Conservation (phyloP, 768 basidiomycete genomes). For the Leccinum boreale region DNA sequence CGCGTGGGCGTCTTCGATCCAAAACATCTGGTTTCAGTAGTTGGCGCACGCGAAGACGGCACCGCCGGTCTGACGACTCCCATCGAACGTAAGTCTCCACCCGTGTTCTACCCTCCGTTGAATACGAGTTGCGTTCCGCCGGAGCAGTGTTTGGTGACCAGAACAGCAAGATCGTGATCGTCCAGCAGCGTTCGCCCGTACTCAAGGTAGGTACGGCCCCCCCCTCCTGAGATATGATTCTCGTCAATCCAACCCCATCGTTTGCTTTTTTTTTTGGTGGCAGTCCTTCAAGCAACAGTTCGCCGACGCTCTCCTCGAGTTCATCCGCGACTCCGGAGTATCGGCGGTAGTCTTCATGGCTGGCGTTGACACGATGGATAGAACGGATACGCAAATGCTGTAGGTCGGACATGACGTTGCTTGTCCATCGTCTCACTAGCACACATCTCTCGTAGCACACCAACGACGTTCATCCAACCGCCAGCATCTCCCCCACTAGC, state of each 20-base stretch:
- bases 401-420: slow-evolving; percentile 33
- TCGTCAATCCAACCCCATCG: background rate
- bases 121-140: background rate
- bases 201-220: slow-evolving; percentile 51
- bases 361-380: slow-evolving; percentile 70
- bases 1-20: slow-evolving; percentile 64
- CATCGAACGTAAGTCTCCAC: slow-evolving; percentile 57
- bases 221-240: background rate
- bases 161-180: slow-evolving; percentile 48
- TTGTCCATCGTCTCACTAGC: slow-evolving; percentile 4
- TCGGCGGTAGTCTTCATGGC: slow-evolving; percentile 61
- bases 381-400: slow-evolving; percentile 78
- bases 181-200: slow-evolving; percentile 80
- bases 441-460: slow-evolving; percentile 42
- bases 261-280: background rate
- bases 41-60: slow-evolving; percentile 66
- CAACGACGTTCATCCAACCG: slow-evolving; percentile 58
- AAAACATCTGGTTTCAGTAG: slow-evolving; percentile 62
- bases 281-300: slow-evolving; percentile 72
- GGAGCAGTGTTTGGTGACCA: slow-evolving; percentile 60
- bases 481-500: slow-evolving; percentile 42
- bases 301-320: slow-evolving; percentile 52
- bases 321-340: slow-evolving; percentile 49
- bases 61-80: slow-evolving; percentile 65
- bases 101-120: background rate